phyloP scores from a whole-genome alignment of 768 basidiomycete genomes.

The Tylopilus vinaceipallidus region DNA sequence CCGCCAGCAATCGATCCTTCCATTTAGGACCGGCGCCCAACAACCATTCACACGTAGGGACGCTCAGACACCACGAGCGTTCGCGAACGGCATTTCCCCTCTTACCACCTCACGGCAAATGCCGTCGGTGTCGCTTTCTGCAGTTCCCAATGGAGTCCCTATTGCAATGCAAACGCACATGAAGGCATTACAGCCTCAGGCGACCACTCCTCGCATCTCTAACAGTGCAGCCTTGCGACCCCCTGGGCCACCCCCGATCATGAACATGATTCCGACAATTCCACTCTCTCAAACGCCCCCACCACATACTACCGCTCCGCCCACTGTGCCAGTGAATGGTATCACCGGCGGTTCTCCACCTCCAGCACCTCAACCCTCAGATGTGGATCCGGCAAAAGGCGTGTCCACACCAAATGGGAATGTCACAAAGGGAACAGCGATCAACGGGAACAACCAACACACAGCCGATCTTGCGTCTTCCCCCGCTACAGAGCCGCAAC shows the following conservation, averaged over 20 bases:
- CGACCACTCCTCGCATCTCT: constrained; percentile 52
- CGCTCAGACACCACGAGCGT: constrained; percentile 19
- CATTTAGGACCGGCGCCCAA: constrained; percentile 41
- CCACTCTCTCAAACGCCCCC: constrained; percentile 35
- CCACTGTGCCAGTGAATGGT: constrained; percentile 33
- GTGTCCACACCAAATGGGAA: constrained; percentile 17
- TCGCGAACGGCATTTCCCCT: constrained; percentile 28
- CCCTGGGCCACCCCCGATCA: constrained; percentile 37
- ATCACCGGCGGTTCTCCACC: constrained; percentile 29
- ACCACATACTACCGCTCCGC: constrained; percentile 27
- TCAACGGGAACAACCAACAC: constrained; percentile 29
- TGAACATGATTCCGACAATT: constrained; percentile 32
- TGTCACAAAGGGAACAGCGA: constrained; percentile 29
- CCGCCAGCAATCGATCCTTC: constrained; percentile 46
- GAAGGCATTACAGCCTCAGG: constrained; percentile 58
- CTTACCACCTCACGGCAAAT: constrained; percentile 23
- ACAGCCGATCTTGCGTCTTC: constrained; percentile 12
- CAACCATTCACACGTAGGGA: constrained; percentile 29
- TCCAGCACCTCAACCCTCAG: constrained; percentile 41
- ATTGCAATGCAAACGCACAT: constrained; percentile 59
- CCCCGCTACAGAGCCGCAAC: constrained; percentile 21
- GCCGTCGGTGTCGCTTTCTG: constrained; percentile 20
- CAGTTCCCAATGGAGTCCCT: constrained; percentile 45
- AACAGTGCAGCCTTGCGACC: constrained; percentile 37
- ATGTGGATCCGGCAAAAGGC: constrained; percentile 37